These are phyloP conservation scores for Solanum arcanum DNA, from an alignment of 257 asterid species.

Conservation along the genomic window DNA sequence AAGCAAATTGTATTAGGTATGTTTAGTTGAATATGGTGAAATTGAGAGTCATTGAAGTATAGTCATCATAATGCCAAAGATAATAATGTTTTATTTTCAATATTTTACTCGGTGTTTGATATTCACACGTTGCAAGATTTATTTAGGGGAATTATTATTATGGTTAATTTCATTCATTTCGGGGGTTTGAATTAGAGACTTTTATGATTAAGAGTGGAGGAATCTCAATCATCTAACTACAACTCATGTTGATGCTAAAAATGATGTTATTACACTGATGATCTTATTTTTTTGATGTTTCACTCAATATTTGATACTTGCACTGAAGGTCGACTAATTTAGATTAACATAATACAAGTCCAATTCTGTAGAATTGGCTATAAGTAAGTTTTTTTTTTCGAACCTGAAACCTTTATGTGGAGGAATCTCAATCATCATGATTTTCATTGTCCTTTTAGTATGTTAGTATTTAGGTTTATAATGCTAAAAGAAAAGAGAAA, in stretches of 20 bases:
- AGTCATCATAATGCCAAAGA: background rate
- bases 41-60: background rate
- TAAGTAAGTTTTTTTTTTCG: background rate
- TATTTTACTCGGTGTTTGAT: background rate
- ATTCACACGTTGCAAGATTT: background rate
- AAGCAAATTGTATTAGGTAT: background rate
- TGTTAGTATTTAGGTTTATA: background rate
- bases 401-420: background rate
- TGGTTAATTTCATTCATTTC: background rate
- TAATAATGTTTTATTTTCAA: background rate
- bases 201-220: background rate
- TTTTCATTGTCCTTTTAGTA: background rate
- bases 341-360: fast-evolving
- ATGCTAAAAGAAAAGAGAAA: background rate
- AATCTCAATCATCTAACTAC: background rate
- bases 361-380: too few relatives aligned
- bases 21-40: background rate
- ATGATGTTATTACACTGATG: background rate
- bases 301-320: background rate
- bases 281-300: background rate
- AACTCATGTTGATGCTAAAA: background rate
- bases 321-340: background rate
- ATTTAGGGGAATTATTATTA: background rate
- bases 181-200: background rate
- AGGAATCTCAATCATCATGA: background rate